These are phyloP conservation scores for Phytophthora palmivora DNA, from an alignment of 352 stramenopile species.

Conservation along the genomic window DNA sequence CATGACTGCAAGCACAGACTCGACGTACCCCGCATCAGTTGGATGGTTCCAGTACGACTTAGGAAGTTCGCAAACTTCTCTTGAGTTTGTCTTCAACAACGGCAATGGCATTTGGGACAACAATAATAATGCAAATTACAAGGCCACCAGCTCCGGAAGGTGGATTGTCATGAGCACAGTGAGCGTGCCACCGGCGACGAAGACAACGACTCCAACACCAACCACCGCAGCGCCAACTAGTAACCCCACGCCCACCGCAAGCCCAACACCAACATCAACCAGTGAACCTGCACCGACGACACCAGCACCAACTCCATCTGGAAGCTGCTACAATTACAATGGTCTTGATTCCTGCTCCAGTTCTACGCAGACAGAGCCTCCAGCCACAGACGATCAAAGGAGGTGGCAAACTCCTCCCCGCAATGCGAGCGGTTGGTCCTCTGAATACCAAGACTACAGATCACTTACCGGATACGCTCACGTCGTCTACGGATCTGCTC, in stretches of 20 bases:
- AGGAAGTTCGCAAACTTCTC: conserved; percentile 18
- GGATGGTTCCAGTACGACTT: conserved; percentile 53
- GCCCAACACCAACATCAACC: conserved; percentile 24
- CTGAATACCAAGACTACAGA: conserved; percentile 55
- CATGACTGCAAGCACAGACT: conserved; percentile 37
- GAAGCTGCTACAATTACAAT: conserved; percentile 44
- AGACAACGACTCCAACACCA: conserved; percentile 7
- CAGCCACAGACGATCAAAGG: conserved; percentile 33
- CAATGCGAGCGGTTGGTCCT: conserved; percentile 38
- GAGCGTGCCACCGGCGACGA: conserved; percentile 27
- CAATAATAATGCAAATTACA: conserved; percentile 53
- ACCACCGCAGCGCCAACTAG: conserved; percentile 11
- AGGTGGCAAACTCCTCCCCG: conserved; percentile 62
- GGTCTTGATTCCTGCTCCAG: conserved; percentile 38
- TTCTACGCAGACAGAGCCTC: conserved; percentile 23
- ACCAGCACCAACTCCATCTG: conserved; percentile 23
- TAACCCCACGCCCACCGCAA: conserved; percentile 12
- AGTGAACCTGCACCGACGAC: conserved; percentile 25
- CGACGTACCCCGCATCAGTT: conserved; percentile 17
- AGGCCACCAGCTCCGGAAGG: conserved; percentile 39
- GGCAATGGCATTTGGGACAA: conserved; percentile 53
- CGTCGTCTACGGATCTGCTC: conserved; percentile 43
- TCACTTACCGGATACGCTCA: conserved; percentile 53
- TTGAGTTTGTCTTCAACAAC: conserved; percentile 60
- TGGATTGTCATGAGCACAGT: conserved; percentile 48